Conservation (phyloP, 2,329 filamentous ascomycete genomes). For the Fusarium marasasianum region DNA sequence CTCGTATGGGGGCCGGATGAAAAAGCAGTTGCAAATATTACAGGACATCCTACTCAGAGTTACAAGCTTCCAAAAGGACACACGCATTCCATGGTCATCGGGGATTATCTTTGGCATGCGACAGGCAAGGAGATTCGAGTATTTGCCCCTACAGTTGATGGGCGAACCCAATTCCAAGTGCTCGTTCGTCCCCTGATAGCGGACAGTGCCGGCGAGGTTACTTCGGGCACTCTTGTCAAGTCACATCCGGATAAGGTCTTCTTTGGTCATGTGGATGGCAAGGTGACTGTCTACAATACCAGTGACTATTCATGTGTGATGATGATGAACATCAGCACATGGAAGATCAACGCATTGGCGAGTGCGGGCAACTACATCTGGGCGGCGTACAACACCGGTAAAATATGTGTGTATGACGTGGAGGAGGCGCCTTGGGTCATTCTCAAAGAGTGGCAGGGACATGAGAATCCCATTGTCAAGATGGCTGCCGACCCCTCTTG, state of each 20-base stretch:
- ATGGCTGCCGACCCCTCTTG: conserved; percentile 82
- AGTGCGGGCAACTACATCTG: conserved; percentile 86
- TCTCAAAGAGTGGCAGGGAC: conserved; percentile 94
- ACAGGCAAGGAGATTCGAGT: conserved; percentile 87
- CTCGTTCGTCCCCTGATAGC: conserved; percentile 75
- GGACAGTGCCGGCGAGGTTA: conserved; percentile 84
- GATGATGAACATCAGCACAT: conserved; percentile 86
- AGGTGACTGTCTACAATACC: conserved; percentile 90
- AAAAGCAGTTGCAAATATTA: conserved; percentile 77
- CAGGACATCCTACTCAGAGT: conserved; percentile 74
- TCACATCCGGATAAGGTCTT: conserved; percentile 82
- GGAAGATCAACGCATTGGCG: conserved; percentile 90
- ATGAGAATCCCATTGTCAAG: conserved; percentile 82
- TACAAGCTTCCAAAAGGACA: conserved; percentile 84
- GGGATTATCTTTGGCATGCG: conserved; percentile 86
- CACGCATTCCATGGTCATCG: conserved; percentile 88
- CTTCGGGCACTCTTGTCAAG: conserved; percentile 79
- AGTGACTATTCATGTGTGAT: conserved; percentile 80
- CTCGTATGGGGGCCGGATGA: conserved; percentile 85
- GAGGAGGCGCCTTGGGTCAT: conserved; percentile 84
- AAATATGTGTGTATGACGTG: conserved; percentile 92
- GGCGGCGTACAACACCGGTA: conserved; percentile 95
- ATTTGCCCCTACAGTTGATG: conserved; percentile 77
- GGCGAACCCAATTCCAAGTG: conserved; percentile 77
- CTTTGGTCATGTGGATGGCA: conserved; percentile 92